Evolutionary conservation across 2,329 filamentous ascomycete genomes (phyloP).

Genomic region (Sordariomycetes sp.): DNA sequence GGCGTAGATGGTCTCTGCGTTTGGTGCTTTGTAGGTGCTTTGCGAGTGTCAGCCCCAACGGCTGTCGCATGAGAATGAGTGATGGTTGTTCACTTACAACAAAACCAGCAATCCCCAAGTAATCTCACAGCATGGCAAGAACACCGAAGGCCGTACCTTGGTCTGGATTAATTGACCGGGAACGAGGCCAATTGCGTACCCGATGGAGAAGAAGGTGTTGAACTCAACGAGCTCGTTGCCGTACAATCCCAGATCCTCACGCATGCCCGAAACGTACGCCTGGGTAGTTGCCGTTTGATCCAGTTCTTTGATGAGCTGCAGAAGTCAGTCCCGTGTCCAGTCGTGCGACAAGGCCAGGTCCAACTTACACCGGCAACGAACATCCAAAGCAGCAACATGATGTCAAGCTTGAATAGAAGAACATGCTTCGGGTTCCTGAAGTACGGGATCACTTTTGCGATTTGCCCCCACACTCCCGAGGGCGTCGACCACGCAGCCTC

Average conservation of each 20-base stretch:
- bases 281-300: conserved; percentile 25
- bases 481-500: no score
- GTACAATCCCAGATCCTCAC: conserved; percentile 28
- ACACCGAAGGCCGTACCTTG: conserved; percentile 27
- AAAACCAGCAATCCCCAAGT: conserved; percentile 18
- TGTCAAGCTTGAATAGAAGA: conserved; percentile 22
- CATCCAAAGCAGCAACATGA: conserved; percentile 23
- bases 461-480: no score
- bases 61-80: neutral
- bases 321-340: neutral
- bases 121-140: conserved; percentile 27
- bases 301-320: conserved; percentile 22
- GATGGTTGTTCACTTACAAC: conserved; percentile 9
- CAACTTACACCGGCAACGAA: conserved; percentile 25
- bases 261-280: conserved; percentile 27
- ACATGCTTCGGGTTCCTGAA: conserved; percentile 21
- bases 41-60: no score
- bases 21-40: conserved; percentile 21
- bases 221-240: conserved; percentile 46
- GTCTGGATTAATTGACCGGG: conserved; percentile 28
- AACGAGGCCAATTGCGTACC: conserved; percentile 43
- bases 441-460: conserved; percentile 6
- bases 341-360: neutral
- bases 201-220: conserved; percentile 45
- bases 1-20: conserved; percentile 23